Evolutionary conservation across 441 rosid genomes (phyloP), one percentile per base, ranked within the genome.

Genomic region (Populus hybrid): DNA sequence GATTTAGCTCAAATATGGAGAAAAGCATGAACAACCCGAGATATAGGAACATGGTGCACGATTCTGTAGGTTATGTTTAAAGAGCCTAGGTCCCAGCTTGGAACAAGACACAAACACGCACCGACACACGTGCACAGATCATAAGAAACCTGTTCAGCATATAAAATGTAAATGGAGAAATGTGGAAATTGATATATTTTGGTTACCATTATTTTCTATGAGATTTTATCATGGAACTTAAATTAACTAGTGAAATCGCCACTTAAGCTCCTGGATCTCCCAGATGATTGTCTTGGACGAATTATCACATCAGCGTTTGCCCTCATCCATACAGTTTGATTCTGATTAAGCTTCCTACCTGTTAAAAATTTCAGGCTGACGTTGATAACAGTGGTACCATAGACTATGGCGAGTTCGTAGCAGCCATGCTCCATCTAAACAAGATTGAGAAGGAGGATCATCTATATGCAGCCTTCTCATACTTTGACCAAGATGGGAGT

Each of bases 371-470:
- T 71, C 92, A 95, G 99, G 97, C 97, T 75, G 99, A 95, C 80
- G 79, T 93, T 61, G 97, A 95, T 83, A 95, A 95, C 82, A 95
- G 95, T 75, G 99, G 99, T 6, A 89, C 97, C 57, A 95, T 95
- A 82, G 99, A 95, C 86, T 93, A 92, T 73, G 89, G 95, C 0
- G 99, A 95, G 87, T 95, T 95, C 84, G 87, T 90, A 80, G 98
- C 99, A 32, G 99, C 99, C 72, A 93, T 94, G 97, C 89, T 94
- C 71, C 97, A 95, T 84, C 82, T 94, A 72, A 95, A 94, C 85
- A 93, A 95, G 84, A 86, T 94, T 72, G 89, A 89, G 70, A 89
- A 83, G 85, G 97, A 95, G 85, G 98, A 93, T 83, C 97, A 94
- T 84, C 79, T 93, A 81, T 92, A 81, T 73, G 90, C 95, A 30